Base-by-base conservation (phyloP, 2,329 filamentous ascomycete species). In the Chaetothyriales sp. region DNA sequence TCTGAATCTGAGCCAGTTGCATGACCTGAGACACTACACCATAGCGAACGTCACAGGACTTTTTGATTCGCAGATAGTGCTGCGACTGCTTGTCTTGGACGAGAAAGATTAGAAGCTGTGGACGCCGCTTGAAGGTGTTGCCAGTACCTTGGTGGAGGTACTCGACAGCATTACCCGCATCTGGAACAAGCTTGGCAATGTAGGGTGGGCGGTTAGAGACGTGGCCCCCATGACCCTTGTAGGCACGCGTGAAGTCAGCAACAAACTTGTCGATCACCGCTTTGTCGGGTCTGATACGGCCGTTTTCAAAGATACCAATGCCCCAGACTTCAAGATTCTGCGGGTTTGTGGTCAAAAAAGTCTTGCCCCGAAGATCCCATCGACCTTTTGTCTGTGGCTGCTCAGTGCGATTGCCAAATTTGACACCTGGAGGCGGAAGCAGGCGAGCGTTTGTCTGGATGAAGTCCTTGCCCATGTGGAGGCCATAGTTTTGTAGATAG, bases 61-160 rank as follows among this genome's bases (percentile, higher is more conserved):
- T 89, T 79, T 98, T 98, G 65, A 97, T 77, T 0, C 86, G 81
- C 49, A 86, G 81, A 61, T 98, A 98, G 0, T 80, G 73, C 13
- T 81, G 79, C 0, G 78, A 71, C 56, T 88, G 83, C 63, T 84
- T 85, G 64, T 82, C 78, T 0, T 77, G 76, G 1, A 95, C 73
- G 9, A 97, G 75, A 60, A 90, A 83, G 60, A 97, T 77, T 7
- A 98, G 65, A 2, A 98, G 77, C 64, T 92, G 83, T 0, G 89
- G 86, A 1, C 76, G 73, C 0, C 65, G 62, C 7, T 78, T 73
- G 61, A 72, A 74, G 9, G 73, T 66, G 19, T 76, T 74, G 2
- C 77, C 77, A 2, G 77, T 76, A 2, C 69, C 60, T 15, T 78
- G 73, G 64, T 77, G 85, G 0, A 81, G 70, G 6, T 75, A 65